These are phyloP conservation scores for Lipomyces yamadae DNA, from an alignment of 805 yeast genomes.

Conservation along the genomic window DNA sequence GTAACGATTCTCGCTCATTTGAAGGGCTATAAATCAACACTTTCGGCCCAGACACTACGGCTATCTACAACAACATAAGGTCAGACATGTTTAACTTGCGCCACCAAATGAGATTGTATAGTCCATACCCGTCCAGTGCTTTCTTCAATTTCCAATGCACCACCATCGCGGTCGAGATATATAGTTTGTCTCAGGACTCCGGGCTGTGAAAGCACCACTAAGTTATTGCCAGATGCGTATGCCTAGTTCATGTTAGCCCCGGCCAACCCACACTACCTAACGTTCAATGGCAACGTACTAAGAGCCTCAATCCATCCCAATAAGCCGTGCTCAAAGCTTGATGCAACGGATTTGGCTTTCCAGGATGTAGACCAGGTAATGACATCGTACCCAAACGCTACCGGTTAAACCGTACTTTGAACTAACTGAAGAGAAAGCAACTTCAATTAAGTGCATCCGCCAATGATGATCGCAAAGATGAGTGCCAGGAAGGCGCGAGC, in stretches of 20 bases:
- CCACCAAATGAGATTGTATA: background rate
- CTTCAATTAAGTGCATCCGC: background rate
- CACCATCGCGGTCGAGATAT: constrained; percentile 68
- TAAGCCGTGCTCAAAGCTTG: constrained; percentile 61
- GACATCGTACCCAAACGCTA: constrained; percentile 1
- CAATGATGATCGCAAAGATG: background rate
- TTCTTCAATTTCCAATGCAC: constrained; percentile 65
- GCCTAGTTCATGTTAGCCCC: constrained; percentile 44
- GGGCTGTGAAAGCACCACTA: constrained; percentile 65
- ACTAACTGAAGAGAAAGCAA: constrained; percentile 5
- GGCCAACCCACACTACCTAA: background rate
- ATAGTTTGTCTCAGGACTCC: constrained; percentile 72
- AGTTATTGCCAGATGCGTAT: constrained; percentile 87
- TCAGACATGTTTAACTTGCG: background rate
- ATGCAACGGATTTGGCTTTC: constrained; percentile 69
- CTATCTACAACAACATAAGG: constrained; percentile 19
- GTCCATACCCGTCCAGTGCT: constrained; percentile 54
- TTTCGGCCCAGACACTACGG: constrained; percentile 38
- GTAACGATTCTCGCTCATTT: constrained; percentile 11
- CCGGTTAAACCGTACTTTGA: background rate
- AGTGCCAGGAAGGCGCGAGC: background rate
- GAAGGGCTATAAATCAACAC: constrained; percentile 30
- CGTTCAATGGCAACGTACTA: constrained; percentile 45
- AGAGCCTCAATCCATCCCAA: constrained; percentile 69
- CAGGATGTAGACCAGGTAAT: constrained; percentile 73